A percentile compares a stretch with the other conserved stretches of the same genome.
Evolutionary conservation across 2,329 filamentous ascomycete species (phyloP).

Genomic region (Claviceps sp.): DNA sequence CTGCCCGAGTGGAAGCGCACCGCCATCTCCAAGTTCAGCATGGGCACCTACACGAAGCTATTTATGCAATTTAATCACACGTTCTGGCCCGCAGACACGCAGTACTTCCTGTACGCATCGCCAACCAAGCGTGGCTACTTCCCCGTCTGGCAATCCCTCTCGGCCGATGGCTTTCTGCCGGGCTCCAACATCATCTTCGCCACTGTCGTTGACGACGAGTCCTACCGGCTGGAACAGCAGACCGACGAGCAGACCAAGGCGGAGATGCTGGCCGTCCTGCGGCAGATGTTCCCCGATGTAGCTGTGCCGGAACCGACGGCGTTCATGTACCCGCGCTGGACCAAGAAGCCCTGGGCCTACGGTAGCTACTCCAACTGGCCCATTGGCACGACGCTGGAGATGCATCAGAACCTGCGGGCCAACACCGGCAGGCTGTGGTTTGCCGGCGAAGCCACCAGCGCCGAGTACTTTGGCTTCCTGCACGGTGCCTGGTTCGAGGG

Average conservation of each 20-base stretch:
- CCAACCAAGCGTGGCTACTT: constrained; percentile 27
- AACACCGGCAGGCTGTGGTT: constrained; percentile 49
- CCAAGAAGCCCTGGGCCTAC: constrained; percentile 27
- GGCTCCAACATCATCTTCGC: constrained; percentile 53
- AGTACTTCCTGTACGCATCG: constrained; percentile 34
- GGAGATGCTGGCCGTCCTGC: constrained; percentile 43
- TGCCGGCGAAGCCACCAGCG: constrained; percentile 49
- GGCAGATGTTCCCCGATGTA: constrained; percentile 45
- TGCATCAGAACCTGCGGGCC: constrained; percentile 55
- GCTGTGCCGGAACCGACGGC: constrained; percentile 44
- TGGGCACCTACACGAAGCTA: constrained; percentile 63
- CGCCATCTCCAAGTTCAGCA: constrained; percentile 49
- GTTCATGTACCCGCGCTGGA: constrained; percentile 42
- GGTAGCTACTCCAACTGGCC: constrained; percentile 61
- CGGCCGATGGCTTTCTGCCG: constrained; percentile 40
- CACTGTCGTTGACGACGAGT: constrained; percentile 43
- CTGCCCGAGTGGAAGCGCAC: constrained; percentile 52
- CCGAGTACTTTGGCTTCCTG: constrained; percentile 52
- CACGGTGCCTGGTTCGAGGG: constrained; percentile 50
- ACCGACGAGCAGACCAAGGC: constrained; percentile 41
- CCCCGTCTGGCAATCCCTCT: constrained; percentile 52
- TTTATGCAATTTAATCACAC: constrained; percentile 55
- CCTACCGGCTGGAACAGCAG: constrained; percentile 46
- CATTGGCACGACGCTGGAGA: constrained; percentile 45
- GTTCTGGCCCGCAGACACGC: constrained; percentile 42